These are phyloP conservation scores for Trichoderma polysporum DNA, from an alignment of 2,329 filamentous ascomycete genomes.

Conservation along the genomic window DNA sequence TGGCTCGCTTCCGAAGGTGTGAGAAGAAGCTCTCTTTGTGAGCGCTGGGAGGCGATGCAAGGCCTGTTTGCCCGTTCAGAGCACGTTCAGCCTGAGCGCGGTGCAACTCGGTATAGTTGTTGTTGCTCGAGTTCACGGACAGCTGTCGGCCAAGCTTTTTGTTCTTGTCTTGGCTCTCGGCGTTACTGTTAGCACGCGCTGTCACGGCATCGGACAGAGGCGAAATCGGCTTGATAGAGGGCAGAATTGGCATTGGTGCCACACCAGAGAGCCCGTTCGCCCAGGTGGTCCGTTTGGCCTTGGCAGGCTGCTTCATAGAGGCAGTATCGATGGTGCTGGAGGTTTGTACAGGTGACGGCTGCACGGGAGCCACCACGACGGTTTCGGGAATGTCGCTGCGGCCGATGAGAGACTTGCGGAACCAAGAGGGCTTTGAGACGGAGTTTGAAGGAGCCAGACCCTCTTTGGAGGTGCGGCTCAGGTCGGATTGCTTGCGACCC, in stretches of 20 bases:
- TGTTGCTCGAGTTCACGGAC: constrained; percentile 86
- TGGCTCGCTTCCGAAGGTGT: constrained; percentile 88
- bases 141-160: constrained; percentile 96
- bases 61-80: constrained; percentile 75
- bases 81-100: constrained; percentile 89
- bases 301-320: constrained; percentile 42
- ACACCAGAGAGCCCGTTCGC: constrained; percentile 76
- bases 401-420: constrained; percentile 89
- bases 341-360: constrained; percentile 43
- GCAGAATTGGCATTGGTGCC: constrained; percentile 92
- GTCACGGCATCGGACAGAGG: constrained; percentile 93
- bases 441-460: constrained; percentile 53
- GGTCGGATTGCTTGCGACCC: constrained; percentile 85
- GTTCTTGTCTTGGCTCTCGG: constrained; percentile 65
- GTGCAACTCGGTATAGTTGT: constrained; percentile 88
- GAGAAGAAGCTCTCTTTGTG: constrained; percentile 98
- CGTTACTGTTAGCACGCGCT: constrained; percentile 78
- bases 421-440: constrained; percentile 90
- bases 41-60: constrained; percentile 73
- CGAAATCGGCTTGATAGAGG: constrained; percentile 90
- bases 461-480: constrained; percentile 68
- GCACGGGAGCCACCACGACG: constrained; percentile 46
- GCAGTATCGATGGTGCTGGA: constrained; percentile 43
- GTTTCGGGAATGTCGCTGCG: constrained; percentile 68
- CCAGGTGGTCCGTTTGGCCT: constrained; percentile 89